Percentiles rank a stretch among this genome's conserved stretches.
Conservation (phyloP, 2,329 filamentous ascomycete species). For the Trichoderma afroharzianum region DNA sequence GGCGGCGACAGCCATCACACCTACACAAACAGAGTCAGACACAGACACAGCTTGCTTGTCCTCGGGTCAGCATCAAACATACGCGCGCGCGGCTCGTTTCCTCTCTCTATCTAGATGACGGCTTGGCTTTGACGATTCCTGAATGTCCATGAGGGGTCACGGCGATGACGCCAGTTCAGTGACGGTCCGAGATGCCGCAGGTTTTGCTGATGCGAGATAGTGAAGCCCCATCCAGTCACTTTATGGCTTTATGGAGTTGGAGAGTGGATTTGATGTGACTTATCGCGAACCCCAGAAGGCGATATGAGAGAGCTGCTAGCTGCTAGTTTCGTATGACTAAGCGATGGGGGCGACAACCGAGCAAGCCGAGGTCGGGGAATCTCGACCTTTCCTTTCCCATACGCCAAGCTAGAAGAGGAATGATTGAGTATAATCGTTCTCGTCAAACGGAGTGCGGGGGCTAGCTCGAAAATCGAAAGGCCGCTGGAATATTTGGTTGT, state of each 20-base stretch:
- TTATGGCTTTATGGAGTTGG: background rate
- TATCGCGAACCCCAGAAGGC: background rate
- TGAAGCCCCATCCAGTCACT: constrained; percentile 1
- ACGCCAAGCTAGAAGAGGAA: background rate
- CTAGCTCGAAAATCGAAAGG: background rate
- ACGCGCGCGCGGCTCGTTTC: constrained; percentile 14
- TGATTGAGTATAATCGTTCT: background rate
- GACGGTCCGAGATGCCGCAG: constrained; percentile 9
- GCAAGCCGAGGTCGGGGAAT: constrained; percentile 9
- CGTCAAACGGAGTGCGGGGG: background rate
- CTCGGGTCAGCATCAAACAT: background rate
- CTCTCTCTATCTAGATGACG: constrained; percentile 13
- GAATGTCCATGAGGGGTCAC: constrained; percentile 9
- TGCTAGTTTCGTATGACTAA: constrained; percentile 10
- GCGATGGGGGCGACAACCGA: background rate
- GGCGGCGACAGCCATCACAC: constrained; percentile 51
- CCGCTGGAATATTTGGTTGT: background rate
- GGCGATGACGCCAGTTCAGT: constrained; percentile 2
- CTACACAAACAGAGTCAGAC: constrained; percentile 28
- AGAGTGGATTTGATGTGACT: background rate
- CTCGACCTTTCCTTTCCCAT: background rate
- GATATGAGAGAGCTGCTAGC: background rate
- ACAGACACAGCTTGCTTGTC: background rate
- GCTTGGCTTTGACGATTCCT: constrained; percentile 5
- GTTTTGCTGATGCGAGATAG: background rate